Percentiles rank a stretch among this genome's conserved stretches.
Evolutionary conservation across 2,329 filamentous ascomycete species (phyloP).

Genomic region (Dothiorella sarmentorum): DNA sequence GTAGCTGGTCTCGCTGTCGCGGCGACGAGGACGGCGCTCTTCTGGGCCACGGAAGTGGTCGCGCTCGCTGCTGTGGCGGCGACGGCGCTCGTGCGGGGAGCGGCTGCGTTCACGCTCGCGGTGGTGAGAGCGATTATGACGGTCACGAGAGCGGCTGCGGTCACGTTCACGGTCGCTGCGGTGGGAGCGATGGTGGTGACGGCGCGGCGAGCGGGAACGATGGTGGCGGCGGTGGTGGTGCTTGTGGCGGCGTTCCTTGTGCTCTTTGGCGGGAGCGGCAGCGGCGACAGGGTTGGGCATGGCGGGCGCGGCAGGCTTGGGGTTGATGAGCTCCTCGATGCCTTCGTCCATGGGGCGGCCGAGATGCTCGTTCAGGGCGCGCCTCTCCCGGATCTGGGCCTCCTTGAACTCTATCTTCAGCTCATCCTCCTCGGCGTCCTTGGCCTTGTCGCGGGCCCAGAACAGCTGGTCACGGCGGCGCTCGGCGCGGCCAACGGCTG

Average conservation of each 20-base stretch:
- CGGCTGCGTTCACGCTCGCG: slow-evolving; percentile 1
- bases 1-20: no score
- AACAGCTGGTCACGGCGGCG: neutral
- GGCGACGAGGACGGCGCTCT: no score
- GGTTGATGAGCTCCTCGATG: neutral
- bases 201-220: neutral
- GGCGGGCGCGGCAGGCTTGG: neutral
- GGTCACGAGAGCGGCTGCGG: neutral
- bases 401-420: neutral
- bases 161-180: neutral
- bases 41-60: no score
- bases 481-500: neutral
- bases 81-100: neutral
- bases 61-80: neutral
- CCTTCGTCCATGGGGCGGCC: slow-evolving; percentile 32
- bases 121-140: neutral
- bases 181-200: neutral
- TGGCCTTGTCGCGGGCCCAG: neutral
- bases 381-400: neutral
- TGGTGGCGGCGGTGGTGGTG: slow-evolving; percentile 3
- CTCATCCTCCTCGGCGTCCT: neutral
- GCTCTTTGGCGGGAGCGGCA: neutral
- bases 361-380: neutral
- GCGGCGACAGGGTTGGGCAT: neutral
- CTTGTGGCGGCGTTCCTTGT: slow-evolving; percentile 1